Conservation (phyloP, 805 yeast genomes). For the Candida morakotiae region DNA sequence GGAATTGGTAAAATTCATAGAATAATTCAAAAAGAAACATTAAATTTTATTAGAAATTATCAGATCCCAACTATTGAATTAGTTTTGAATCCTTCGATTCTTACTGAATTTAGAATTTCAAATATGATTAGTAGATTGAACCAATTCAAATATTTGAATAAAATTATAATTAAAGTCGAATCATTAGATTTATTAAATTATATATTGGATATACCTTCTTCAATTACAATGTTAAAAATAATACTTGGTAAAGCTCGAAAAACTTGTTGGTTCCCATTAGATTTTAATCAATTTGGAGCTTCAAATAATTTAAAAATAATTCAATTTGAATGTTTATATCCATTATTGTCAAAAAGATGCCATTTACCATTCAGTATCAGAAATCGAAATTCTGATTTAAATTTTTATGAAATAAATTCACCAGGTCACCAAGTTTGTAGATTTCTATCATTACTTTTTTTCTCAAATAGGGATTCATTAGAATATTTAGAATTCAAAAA, state of each 20-base stretch:
- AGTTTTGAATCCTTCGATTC: background rate
- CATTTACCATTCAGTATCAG: conserved; percentile 1
- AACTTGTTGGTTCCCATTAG: conserved; percentile 4
- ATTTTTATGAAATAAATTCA: conserved; percentile 1
- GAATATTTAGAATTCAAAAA: conserved; percentile 3
- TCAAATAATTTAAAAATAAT: background rate
- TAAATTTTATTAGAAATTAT: background rate
- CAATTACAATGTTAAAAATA: conserved; percentile 1
- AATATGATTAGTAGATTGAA: background rate
- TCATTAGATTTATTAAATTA: background rate
- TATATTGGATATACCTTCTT: background rate
- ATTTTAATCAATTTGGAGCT: background rate
- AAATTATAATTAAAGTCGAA: background rate
- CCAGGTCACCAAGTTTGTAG: conserved; percentile 6
- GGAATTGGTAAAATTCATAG: conserved; percentile 2
- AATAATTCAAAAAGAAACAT: conserved; percentile 1
- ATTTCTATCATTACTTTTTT: conserved; percentile 2
- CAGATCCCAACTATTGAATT: background rate
- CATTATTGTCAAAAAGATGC: conserved; percentile 1
- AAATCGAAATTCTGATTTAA: background rate
- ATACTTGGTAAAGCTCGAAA: background rate
- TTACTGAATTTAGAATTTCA: background rate
- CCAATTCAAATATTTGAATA: background rate
- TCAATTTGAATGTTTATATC: conserved; percentile 4
- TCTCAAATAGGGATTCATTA: conserved; percentile 4